phyloP scores from a whole-genome alignment of 176 grass and related monocot genomes.

The Chrysopogon serrulatus region DNA sequence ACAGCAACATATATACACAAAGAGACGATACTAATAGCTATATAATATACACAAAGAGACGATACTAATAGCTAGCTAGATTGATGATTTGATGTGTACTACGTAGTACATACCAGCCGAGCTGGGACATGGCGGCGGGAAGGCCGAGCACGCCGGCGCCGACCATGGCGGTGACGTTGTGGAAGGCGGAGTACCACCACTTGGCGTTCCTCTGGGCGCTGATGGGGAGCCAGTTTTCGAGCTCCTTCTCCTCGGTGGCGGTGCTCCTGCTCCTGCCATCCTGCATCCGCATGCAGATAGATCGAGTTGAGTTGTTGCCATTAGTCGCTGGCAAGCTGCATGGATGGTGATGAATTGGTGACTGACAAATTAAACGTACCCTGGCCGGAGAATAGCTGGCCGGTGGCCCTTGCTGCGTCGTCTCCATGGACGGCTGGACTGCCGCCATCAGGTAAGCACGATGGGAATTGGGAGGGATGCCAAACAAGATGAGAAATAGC shows the following conservation, averaged over 20 bases:
- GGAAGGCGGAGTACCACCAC: constrained; percentile 93
- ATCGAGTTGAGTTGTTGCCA: not conserved
- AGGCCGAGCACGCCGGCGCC: constrained; percentile 91
- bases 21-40: too few species aligned
- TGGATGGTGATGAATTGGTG: too few species aligned
- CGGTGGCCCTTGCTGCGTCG: not conserved
- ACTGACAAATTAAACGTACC: not conserved
- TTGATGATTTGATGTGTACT: too few species aligned
- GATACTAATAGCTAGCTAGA: too few species aligned
- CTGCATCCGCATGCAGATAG: too few species aligned
- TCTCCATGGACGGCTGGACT: not conserved
- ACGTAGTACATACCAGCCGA: too few species aligned
- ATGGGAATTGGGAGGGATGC: not conserved
- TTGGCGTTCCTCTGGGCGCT: constrained; percentile 7
- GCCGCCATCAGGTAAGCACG: not conserved
- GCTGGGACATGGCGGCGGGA: too few species aligned
- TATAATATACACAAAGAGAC: too few species aligned
- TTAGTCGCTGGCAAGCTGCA: not conserved
- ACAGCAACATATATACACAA: too few species aligned
- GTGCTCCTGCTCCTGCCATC: not conserved
- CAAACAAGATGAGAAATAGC: too few species aligned
- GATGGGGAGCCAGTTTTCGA: too few species aligned
- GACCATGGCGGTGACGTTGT: constrained; percentile 98
- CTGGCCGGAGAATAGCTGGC: not conserved
- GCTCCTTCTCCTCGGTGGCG: constrained; percentile 29